These are phyloP conservation scores for California macrophylla DNA, from an alignment of 441 rosid genomes.

Conservation along the genomic window DNA sequence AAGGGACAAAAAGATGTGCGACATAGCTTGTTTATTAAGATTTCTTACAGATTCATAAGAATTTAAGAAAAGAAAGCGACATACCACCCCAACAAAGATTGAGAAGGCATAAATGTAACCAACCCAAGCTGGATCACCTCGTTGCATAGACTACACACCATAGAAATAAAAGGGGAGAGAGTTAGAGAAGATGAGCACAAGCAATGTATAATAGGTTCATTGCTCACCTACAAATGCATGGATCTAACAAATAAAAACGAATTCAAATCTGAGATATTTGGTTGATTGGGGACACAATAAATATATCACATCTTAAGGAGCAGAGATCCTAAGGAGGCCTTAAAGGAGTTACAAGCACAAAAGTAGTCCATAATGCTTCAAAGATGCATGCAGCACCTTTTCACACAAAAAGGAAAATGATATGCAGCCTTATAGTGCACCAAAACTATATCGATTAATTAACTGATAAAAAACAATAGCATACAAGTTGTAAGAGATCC, in stretches of 20 bases:
- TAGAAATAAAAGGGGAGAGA: conserved; percentile 15
- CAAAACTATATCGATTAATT: background rate
- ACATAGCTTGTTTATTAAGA: background rate
- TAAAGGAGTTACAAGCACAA: background rate
- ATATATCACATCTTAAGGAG: background rate
- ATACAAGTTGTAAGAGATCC: background rate
- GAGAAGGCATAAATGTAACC: conserved; percentile 88
- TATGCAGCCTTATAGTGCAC: background rate
- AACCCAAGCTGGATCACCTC: conserved; percentile 82
- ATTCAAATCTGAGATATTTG: background rate
- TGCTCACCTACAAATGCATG: background rate
- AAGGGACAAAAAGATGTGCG: conserved; percentile 1
- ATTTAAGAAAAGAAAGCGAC: conserved; percentile 16
- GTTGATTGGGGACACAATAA: background rate
- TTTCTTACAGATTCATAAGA: background rate
- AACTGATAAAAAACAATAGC: background rate
- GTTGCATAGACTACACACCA: conserved; percentile 90
- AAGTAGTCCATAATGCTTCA: background rate
- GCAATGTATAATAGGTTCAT: background rate
- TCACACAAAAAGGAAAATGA: background rate
- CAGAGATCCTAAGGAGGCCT: background rate
- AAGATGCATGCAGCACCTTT: background rate
- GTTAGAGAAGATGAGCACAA: conserved; percentile 1
- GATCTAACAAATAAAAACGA: background rate
- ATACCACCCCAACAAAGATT: conserved; percentile 93